These are phyloP conservation scores for Flaveria ramosissima DNA, from an alignment of 129 eudicot species.

Conservation along the genomic window DNA sequence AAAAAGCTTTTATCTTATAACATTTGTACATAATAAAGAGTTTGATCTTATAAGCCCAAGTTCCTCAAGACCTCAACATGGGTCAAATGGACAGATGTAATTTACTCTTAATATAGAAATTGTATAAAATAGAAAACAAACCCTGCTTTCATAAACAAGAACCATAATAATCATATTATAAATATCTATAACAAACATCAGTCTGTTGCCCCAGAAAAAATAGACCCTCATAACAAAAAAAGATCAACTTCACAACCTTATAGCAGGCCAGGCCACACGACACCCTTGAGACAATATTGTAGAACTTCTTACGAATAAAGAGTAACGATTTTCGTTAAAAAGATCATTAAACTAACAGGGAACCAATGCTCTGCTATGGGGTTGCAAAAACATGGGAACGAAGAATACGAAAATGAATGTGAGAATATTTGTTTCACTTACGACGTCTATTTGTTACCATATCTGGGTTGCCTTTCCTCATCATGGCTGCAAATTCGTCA, in stretches of 20 bases:
- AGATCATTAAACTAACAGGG: conserved; percentile 8
- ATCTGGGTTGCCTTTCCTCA: conserved; percentile 87
- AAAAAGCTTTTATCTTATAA: too few species aligned
- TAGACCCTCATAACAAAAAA: conserved; percentile 20
- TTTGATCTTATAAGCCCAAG: too few species aligned
- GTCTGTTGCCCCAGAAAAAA: conserved; percentile 13
- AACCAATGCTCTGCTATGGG: conserved; percentile 17
- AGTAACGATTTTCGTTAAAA: background rate
- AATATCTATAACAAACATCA: background rate
- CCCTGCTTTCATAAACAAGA: conserved; percentile 3
- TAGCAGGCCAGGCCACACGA: background rate
- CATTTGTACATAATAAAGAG: too few species aligned
- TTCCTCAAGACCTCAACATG: too few species aligned
- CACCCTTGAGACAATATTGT: background rate
- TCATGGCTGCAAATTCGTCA: conserved; percentile 93
- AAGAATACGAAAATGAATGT: background rate
- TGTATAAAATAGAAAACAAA: background rate
- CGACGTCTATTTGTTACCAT: conserved; percentile 60
- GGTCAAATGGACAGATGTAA: too few species aligned
- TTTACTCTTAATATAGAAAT: background rate
- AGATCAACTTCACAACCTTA: background rate
- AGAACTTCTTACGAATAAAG: conserved; percentile 10
- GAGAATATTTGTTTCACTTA: conserved; percentile 40
- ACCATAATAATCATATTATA: background rate
- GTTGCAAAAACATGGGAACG: background rate